phyloP scores from a whole-genome alignment of 1,284 basidiomycete genomes.

The Tylopilus microsporus region DNA sequence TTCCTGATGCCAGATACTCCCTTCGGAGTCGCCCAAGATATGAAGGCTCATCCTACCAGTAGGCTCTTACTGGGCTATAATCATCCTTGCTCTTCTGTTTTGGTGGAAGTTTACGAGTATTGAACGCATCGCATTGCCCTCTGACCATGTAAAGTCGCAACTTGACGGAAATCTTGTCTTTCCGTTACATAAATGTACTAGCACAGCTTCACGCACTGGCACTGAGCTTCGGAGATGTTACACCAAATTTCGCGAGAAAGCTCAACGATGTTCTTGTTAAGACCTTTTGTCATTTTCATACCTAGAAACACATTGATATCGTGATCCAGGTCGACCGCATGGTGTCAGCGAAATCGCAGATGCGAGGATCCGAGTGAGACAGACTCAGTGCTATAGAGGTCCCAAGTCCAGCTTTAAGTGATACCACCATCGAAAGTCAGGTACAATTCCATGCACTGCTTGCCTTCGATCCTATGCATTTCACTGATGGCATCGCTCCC shows the following conservation, averaged over 20 bases:
- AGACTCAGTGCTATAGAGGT: slow-evolving; percentile 14
- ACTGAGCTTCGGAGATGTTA: slow-evolving; percentile 16
- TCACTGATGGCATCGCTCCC: slow-evolving; percentile 33
- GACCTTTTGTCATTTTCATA: slow-evolving; percentile 21
- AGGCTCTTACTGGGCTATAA: slow-evolving; percentile 68
- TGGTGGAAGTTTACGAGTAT: slow-evolving; percentile 92
- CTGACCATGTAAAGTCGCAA: slow-evolving; percentile 54
- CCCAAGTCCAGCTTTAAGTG: slow-evolving; percentile 7
- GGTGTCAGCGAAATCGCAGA: slow-evolving; percentile 22
- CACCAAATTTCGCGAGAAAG: slow-evolving; percentile 17
- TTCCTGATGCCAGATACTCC: no score
- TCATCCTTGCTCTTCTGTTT: slow-evolving; percentile 70
- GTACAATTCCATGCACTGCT: slow-evolving; percentile 89
- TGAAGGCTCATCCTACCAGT: slow-evolving; percentile 51
- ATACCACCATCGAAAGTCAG: slow-evolving; percentile 91
- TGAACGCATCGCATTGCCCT: slow-evolving; percentile 69
- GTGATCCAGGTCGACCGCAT: slow-evolving; percentile 25
- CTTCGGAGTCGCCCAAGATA: slow-evolving; percentile 46
- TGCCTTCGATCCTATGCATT: slow-evolving; percentile 63
- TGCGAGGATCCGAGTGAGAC: slow-evolving; percentile 15
- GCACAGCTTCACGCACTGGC: slow-evolving; percentile 41
- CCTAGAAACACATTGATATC: slow-evolving; percentile 38
- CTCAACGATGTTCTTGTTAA: slow-evolving; percentile 21
- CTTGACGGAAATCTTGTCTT: slow-evolving; percentile 45
- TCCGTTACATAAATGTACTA: slow-evolving; percentile 36